Base-by-base conservation (phyloP, 2,329 filamentous ascomycete species). In the Lachnellula suecica region DNA sequence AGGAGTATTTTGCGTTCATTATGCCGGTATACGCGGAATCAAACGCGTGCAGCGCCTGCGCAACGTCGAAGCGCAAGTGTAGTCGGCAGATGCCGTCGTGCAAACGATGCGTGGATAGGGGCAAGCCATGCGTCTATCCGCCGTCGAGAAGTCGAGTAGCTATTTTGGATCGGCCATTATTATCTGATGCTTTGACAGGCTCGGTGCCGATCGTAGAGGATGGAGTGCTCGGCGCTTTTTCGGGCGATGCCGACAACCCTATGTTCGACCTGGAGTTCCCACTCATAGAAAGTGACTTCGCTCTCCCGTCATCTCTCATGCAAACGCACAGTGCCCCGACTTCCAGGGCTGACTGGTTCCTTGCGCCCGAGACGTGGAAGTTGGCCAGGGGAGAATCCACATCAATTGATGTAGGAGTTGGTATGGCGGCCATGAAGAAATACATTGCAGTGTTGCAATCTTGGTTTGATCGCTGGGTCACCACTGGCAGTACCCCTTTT, bases 401-500 rank as follows among this genome's bases (percentile, higher is more conserved):
- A 6, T 31, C 27, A 31, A 31, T 31, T 31, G n/a, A n/a, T n/a
- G n/a, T n/a, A n/a, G n/a, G n/a, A n/a, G n/a, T n/a, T n/a, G n/a
- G n/a, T n/a, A n/a, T n/a, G n/a, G 37, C 34, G 3, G 43, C 49
- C 10, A 53, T 71, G 13, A 65, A 65, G 47, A 58, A 59, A 8
- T 68, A 66, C 55, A 60, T 68, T 45, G 53, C 57, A 17, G 54
- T 49, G 17, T 44, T 56, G 10, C 44, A 44, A 13, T 44, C 49
- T 7, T 67, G 63, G 59, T 58, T 67, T 3, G 34, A 38, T 4
- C 50, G 64, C 19, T 69, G 67, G 66, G 49, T 65, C 15, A 29
- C 50, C 19, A 54, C 59, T 37, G 59, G 55, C 15, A 62, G 62
- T 23, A 62, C 59, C 37, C 63, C 63, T 2, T 62, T 70, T 15